Base-by-base conservation (phyloP, 2,329 filamentous ascomycete species). In the Beauveria rudraprayagi region DNA sequence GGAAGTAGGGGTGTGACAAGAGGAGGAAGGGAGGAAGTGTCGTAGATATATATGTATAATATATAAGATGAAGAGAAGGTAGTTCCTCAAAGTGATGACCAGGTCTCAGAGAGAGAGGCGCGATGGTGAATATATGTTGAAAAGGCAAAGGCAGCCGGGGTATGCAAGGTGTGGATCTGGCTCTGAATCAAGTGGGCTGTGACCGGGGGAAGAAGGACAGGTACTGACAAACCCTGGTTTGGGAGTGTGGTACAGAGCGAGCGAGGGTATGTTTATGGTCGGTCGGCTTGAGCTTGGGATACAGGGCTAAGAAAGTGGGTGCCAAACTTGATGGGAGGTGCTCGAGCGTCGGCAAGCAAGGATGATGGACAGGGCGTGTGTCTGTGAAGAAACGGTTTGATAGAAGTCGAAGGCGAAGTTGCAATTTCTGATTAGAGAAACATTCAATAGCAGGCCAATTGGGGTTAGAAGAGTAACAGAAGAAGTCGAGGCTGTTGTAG, bases 171-270 rank as follows among this genome's bases (percentile, higher is more conserved):
- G 53, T 57, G 60, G 46, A 57, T 47, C 60, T 44, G 34, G 50
- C 52, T 57, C 47, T 61, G 60, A 56, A 61, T 61, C 60, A 61
- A 61, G 60, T 61, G 60, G 60, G 46, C 26, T 61, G 47, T 61
- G 60, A 61, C 60, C 28, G 54, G 60, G 60, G 60, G 60, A 56
- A 52, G 51, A 56, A 40, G 51, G 59, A 61, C 46, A 56, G 57
- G 57, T 53, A 61, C 60, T 57, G 53, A 51, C 59, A 61, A 40
- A 54, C 60, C 60, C 60, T 56, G 44, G 26, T n/a, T 43, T 43
- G 53, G 30, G 51, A 40, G 19, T 50, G 60, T 61, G 60, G 60
- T 37, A 53, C 53, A 57, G 47, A 47, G 50, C 26, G 43, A 48
- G 60, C 50, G 52, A 61, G 60, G 60, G 60, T 61, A 53, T 53